phyloP scores from a whole-genome alignment of 1,284 basidiomycete genomes.

The Rhodotorula sp. region DNA sequence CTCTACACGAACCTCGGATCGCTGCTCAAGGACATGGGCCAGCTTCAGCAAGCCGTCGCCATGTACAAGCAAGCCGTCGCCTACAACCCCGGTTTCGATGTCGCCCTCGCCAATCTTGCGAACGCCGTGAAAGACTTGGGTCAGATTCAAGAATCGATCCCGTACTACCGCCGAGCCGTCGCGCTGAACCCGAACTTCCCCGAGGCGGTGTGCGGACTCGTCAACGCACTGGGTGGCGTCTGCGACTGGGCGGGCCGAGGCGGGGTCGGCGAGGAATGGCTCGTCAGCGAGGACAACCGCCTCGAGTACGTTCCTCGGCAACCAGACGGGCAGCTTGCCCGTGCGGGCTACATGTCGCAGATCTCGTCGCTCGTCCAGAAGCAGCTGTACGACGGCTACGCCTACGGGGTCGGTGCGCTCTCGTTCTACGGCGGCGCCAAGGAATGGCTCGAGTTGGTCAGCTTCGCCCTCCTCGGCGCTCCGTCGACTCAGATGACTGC shows the following conservation, averaged over 20 bases:
- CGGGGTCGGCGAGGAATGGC: slow-evolving; percentile 41
- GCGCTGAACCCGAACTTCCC: slow-evolving; percentile 58
- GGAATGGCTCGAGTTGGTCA: slow-evolving; percentile 56
- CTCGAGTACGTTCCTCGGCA: not conserved
- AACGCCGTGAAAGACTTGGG: slow-evolving; percentile 61
- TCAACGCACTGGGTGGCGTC: slow-evolving; percentile 58
- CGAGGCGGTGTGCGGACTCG: slow-evolving; percentile 62
- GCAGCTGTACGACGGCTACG: slow-evolving; percentile 55
- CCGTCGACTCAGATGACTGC: slow-evolving; percentile 9
- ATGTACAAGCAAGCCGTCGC: slow-evolving; percentile 58
- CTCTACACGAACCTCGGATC: slow-evolving; percentile 63
- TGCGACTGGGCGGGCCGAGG: slow-evolving; percentile 62
- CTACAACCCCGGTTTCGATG: slow-evolving; percentile 57
- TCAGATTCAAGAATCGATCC: slow-evolving; percentile 56
- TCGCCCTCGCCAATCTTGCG: slow-evolving; percentile 64
- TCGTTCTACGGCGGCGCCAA: slow-evolving; percentile 49
- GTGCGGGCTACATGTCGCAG: slow-evolving; percentile 55
- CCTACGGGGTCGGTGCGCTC: slow-evolving; percentile 54
- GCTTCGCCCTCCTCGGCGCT: slow-evolving; percentile 28
- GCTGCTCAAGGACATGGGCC: slow-evolving; percentile 61
- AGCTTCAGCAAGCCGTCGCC: slow-evolving; percentile 57
- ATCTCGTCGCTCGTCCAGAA: slow-evolving; percentile 56
- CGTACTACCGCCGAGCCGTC: slow-evolving; percentile 60
- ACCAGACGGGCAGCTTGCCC: not conserved
- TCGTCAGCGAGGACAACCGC: slow-evolving; percentile 29